Evolutionary conservation across 2,329 filamentous ascomycete species (phyloP).

Genomic region (Endothia cerciana): DNA sequence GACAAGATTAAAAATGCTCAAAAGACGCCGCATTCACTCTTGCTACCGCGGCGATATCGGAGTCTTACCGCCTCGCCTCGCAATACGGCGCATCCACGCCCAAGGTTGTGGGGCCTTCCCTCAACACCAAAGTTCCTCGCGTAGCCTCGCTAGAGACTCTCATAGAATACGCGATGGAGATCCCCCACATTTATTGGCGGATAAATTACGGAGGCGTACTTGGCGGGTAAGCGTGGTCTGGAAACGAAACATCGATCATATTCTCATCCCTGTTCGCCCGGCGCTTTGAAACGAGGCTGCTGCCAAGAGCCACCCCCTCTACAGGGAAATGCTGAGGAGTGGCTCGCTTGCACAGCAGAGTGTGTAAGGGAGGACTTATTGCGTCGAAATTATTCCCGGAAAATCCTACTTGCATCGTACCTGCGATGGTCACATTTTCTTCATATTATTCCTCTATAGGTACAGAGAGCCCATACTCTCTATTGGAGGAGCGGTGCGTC

Average conservation of each 20-base stretch:
- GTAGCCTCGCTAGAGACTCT: background rate
- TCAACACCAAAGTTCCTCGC: background rate
- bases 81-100: background rate
- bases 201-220: background rate
- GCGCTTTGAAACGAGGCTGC: background rate
- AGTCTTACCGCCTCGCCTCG: background rate
- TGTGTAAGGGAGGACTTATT: background rate
- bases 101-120: background rate
- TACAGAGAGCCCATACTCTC: background rate
- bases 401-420: background rate
- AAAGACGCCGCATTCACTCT: background rate
- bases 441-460: background rate
- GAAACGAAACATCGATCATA: slow-evolving; percentile 3
- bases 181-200: slow-evolving; percentile 1
- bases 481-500: no score
- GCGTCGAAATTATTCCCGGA: background rate
- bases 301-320: background rate
- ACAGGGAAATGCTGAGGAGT: background rate
- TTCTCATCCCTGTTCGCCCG: background rate
- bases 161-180: background rate
- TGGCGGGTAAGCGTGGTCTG: background rate
- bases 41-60: background rate
- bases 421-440: background rate
- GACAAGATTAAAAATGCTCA: slow-evolving; percentile 2
- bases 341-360: background rate